A percentile compares a stretch with the other conserved stretches of the same genome.
Evolutionary conservation across 2,329 filamentous ascomycete species (phyloP).

Genomic region (Trichophyton rubrum): DNA sequence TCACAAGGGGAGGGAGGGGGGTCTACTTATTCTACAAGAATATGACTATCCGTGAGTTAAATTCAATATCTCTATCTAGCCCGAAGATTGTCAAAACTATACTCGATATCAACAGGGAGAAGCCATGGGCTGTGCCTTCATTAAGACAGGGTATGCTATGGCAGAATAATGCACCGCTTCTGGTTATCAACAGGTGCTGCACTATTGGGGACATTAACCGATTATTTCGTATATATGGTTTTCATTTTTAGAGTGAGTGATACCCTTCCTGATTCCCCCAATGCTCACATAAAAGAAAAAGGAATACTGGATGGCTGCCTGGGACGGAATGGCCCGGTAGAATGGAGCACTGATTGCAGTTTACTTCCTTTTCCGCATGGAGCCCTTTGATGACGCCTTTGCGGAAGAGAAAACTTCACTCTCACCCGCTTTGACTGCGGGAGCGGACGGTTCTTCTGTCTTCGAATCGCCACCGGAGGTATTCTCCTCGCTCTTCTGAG

Average conservation of each 20-base stretch:
- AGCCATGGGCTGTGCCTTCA: not conserved
- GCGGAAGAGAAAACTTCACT: slow-evolving; percentile 3
- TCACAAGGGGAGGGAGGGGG: not conserved
- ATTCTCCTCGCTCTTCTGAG: slow-evolving; percentile 6
- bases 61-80: not conserved
- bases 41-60: not conserved
- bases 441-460: slow-evolving; percentile 8
- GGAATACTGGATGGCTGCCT: not conserved
- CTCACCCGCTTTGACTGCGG: not conserved
- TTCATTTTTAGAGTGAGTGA: not conserved
- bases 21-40: not conserved
- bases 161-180: not conserved
- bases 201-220: not conserved
- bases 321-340: not conserved
- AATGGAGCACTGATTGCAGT: not conserved
- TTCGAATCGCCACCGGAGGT: slow-evolving; percentile 9
- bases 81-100: not conserved
- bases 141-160: not conserved
- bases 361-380: slow-evolving; percentile 13
- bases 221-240: slow-evolving; percentile 3
- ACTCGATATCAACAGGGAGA: not conserved
- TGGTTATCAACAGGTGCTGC: not conserved
- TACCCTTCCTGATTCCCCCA: not conserved
- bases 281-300: not conserved
- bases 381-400: slow-evolving; percentile 5